These are phyloP conservation scores for Solanum sitiens DNA, from an alignment of 257 asterid species.

Conservation along the genomic window DNA sequence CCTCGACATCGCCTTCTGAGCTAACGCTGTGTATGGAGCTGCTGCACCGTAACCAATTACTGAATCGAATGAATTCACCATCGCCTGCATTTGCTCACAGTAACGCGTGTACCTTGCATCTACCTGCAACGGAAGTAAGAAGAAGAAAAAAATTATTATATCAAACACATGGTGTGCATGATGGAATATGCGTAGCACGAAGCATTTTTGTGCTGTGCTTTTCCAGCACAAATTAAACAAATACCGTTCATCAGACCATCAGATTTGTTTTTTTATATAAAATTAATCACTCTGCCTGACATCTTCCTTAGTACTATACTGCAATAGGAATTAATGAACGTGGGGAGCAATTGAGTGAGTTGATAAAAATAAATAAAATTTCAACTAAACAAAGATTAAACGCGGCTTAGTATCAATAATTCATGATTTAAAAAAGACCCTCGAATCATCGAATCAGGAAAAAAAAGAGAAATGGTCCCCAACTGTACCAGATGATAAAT, in stretches of 20 bases:
- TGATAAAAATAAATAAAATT: not conserved
- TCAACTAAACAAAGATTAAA: not conserved
- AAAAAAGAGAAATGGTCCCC: slow-evolving; percentile 24
- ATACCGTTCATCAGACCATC: not conserved
- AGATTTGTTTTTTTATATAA: not conserved
- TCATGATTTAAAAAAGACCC: slow-evolving; percentile 7
- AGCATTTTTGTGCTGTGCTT: slow-evolving; percentile 23
- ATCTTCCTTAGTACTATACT: not conserved
- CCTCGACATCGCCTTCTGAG: slow-evolving; percentile 74
- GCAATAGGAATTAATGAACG: not conserved
- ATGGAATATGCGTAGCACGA: slow-evolving; percentile 8
- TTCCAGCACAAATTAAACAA: slow-evolving; percentile 35
- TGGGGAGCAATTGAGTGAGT: not conserved
- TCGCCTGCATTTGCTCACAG: slow-evolving; percentile 63
- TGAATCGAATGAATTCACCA: slow-evolving; percentile 55
- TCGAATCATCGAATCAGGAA: slow-evolving; percentile 3
- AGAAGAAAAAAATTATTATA: not conserved
- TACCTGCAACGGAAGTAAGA: slow-evolving; percentile 26
- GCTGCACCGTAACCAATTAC: slow-evolving; percentile 58
- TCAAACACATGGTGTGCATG: slow-evolving; percentile 1
- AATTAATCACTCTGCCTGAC: not conserved
- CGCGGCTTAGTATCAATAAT: slow-evolving; percentile 16
- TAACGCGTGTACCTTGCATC: slow-evolving; percentile 54
- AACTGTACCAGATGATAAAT: not conserved
- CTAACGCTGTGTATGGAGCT: slow-evolving; percentile 47